Evolutionary conservation across 768 basidiomycete genomes (phyloP).

Genomic region (Epithele typhae): DNA sequence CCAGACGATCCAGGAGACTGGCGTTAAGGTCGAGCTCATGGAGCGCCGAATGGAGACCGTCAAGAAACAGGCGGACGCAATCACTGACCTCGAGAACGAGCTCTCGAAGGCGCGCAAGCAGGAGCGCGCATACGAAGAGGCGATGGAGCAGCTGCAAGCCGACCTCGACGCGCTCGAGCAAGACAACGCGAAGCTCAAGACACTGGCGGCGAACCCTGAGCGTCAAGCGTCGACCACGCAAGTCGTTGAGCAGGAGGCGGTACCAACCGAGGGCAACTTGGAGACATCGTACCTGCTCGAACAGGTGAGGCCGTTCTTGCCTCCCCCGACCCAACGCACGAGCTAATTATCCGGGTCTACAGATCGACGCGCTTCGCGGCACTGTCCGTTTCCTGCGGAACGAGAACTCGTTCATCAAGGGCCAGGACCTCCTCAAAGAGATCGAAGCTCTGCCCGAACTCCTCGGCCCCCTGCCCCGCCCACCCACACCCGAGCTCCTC

Average conservation of each 20-base stretch:
- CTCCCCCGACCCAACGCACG: neutral
- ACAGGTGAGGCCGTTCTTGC: slow-evolving; percentile 47
- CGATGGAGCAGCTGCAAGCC: slow-evolving; percentile 87
- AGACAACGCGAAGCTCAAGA: slow-evolving; percentile 82
- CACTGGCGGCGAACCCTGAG: slow-evolving; percentile 59
- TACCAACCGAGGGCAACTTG: slow-evolving; percentile 71
- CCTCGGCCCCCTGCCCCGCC: slow-evolving; percentile 41
- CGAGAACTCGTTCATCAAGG: slow-evolving; percentile 92
- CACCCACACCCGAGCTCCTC: slow-evolving; percentile 63
- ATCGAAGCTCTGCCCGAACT: slow-evolving; percentile 71
- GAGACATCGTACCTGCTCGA: slow-evolving; percentile 88
- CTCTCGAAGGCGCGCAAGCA: slow-evolving; percentile 80
- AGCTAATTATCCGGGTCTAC: slow-evolving; percentile 11
- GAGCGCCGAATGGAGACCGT: slow-evolving; percentile 88
- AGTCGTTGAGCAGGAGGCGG: slow-evolving; percentile 52
- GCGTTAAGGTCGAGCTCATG: slow-evolving; percentile 93
- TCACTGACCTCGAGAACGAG: slow-evolving; percentile 77
- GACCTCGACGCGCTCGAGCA: slow-evolving; percentile 86
- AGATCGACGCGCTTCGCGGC: slow-evolving; percentile 89
- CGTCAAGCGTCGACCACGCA: slow-evolving; percentile 56
- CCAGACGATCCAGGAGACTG: slow-evolving; percentile 81
- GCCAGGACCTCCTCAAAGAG: slow-evolving; percentile 83
- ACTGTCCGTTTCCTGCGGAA: slow-evolving; percentile 90
- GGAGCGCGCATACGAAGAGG: slow-evolving; percentile 87
- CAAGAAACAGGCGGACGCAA: slow-evolving; percentile 85